phyloP scores from a whole-genome alignment of 2,329 filamentous ascomycete species.

The Neodidymelliopsis sp. region DNA sequence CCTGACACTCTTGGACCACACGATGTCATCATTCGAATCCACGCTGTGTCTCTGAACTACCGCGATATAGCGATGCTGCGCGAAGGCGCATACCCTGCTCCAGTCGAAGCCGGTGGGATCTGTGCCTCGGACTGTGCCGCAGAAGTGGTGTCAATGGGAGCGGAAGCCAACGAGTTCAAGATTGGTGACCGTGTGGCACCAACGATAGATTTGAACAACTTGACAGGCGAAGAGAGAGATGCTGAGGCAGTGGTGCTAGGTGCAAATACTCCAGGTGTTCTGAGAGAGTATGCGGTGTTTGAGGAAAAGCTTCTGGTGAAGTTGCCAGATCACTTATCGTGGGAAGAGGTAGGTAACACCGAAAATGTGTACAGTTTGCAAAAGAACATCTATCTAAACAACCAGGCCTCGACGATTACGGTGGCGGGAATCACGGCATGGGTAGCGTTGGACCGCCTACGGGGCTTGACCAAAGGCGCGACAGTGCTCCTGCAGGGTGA shows the following conservation, averaged over 20 bases:
- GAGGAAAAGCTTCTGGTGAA: conserved; percentile 32
- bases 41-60: conserved; percentile 37
- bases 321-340: conserved; percentile 28
- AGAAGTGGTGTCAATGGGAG: conserved; percentile 32
- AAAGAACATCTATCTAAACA: conserved; percentile 25
- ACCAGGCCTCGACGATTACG: conserved; percentile 30
- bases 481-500: conserved; percentile 26
- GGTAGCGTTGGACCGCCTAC: conserved; percentile 24
- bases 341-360: conserved; percentile 37
- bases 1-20: conserved; percentile 18
- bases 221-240: conserved; percentile 25
- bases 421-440: conserved; percentile 34
- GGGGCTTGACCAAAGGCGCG: conserved; percentile 10
- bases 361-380: too few species aligned
- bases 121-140: conserved; percentile 33
- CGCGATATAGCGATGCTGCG: conserved; percentile 35
- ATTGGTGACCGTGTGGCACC: conserved; percentile 35
- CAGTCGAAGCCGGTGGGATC: conserved; percentile 23
- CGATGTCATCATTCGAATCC: conserved; percentile 34
- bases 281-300: conserved; percentile 35
- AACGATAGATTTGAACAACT: conserved; percentile 11
- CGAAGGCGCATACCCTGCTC: conserved; percentile 25
- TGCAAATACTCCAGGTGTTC: conserved; percentile 23
- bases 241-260: conserved; percentile 13
- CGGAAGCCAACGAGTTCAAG: conserved; percentile 20